Base-by-base conservation (phyloP, 345 rosid genomes). In the Citropsis articulata region DNA sequence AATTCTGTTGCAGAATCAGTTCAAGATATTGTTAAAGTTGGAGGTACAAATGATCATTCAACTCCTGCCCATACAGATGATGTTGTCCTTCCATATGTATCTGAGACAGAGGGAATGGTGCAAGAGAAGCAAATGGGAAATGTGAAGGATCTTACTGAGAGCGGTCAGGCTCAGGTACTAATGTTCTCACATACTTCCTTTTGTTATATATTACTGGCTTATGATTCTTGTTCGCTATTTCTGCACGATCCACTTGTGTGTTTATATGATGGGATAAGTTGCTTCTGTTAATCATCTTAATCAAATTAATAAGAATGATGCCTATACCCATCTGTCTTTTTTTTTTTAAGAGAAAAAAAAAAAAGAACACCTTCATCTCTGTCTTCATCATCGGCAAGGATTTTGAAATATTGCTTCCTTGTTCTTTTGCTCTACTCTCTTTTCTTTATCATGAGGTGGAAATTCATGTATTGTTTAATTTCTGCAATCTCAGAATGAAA, bases 161-260 rank as follows among this genome's bases (percentile, higher is more conserved):
- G 25, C 48, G 48, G 30, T 72, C 77, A 53, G 90, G 90, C 81
- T 75, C 78, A 53, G 90, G 90, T 84, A 79, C 38, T 53, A 63
- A 38, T 42, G 65, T 69, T 45, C 28, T 50, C 38, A 6, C 18
- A 10, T 62, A 19, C 35, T 24, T 40, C 60, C 19, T 60, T 28
- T 24, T 50, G 18, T 24, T 50, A 50, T 53, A 31, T 36, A 50
- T 35, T 50, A 30, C 27, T 7, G 21, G 60, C 40, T 18, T 50
- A 21, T 33, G 50, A 24, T 38, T 8, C 45, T 22, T 71, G 63
- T 55, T 71, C 28, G 6, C 42, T 22, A 22, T 55, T 73, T 31
- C 24, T 62, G 56, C 12, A 27, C 4, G 14, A 33, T 64, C 62
- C 5, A 75, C 28, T 42, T 8, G 21, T 63, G 60, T 45, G 57